Base-by-base conservation (phyloP, 2,329 filamentous ascomycete genomes). In the Paecilomyces variotii region DNA sequence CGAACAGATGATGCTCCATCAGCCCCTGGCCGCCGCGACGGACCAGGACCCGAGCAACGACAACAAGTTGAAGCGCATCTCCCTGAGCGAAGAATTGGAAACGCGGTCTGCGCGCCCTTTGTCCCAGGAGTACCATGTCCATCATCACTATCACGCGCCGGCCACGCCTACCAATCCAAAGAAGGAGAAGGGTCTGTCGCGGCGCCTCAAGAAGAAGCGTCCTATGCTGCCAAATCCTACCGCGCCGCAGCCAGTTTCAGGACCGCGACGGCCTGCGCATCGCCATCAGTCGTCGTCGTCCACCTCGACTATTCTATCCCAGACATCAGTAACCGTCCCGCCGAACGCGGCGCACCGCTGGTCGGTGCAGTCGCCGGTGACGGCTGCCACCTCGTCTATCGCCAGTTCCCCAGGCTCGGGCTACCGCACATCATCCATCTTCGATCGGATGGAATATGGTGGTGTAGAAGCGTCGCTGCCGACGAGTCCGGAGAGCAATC, bases 131-230 rank as follows among this genome's bases (percentile, higher is more conserved):
- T 78, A 97, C 12, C 93, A 97, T 67, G 89, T 97, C 53, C 93
- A 97, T 68, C 92, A 97, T 67, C 93, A 97, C 70, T 96, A 96
- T 69, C 91, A 97, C 64, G 83, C 87, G 10, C 78, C 85, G 1
- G 71, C 87, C n/a, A 75, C 84, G 1, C 70, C 76, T 30, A 58
- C 69, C 50, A 64, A 69, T 32, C 64, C 67, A 61, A 76, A 82
- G 56, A 87, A 85, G 70, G 79, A 82, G 24, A 86, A 89, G 59
- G 68, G 72, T 50, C 66, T 74, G 2, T 71, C 78, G 57, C 83
- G 83, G 64, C 86, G 86, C 60, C 78, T 83, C 7, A 90, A 86
- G 76, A 95, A 90, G 76, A 88, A 87, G 77, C 85, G 89, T 1
- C 82, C 84, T 32, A 80, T 84, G 39, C 49, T 72, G 25, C 76